Percentiles rank a stretch among this genome's conserved stretches.
These are phyloP conservation scores for Terfezia claveryi DNA, from an alignment of 495 filamentous ascomycete species.

Conservation along the genomic window DNA sequence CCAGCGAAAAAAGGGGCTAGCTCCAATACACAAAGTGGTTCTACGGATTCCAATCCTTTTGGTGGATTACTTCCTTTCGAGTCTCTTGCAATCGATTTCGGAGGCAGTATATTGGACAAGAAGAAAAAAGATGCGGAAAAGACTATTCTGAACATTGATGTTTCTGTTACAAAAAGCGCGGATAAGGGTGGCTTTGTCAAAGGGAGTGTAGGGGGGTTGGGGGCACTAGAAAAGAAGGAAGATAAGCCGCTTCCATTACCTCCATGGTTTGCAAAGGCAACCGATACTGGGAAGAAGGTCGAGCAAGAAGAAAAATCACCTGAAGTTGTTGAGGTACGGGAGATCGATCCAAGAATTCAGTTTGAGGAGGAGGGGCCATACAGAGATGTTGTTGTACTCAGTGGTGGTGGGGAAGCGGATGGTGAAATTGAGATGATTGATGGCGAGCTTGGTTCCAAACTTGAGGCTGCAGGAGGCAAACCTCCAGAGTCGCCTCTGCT, in stretches of 20 bases:
- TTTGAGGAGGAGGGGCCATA: constrained; percentile 19
- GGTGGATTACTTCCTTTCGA: constrained; percentile 78
- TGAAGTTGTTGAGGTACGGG: constrained; percentile 1
- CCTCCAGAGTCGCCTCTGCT: background rate
- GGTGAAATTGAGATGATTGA: constrained; percentile 34
- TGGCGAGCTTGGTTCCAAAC: constrained; percentile 10
- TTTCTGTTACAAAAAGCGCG: background rate
- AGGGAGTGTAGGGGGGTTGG: background rate
- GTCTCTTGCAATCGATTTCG: constrained; percentile 44
- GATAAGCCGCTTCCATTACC: constrained; percentile 44
- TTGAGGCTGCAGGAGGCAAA: background rate
- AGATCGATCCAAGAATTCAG: background rate
- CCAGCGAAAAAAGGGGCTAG: too few relatives aligned
- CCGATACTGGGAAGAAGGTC: constrained; percentile 32
- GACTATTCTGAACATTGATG: background rate
- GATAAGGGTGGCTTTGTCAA: background rate
- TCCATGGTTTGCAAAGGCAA: constrained; percentile 54
- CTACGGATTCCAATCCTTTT: constrained; percentile 27
- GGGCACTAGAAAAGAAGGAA: constrained; percentile 26
- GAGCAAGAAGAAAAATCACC: constrained; percentile 14
- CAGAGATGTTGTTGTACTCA: constrained; percentile 27
- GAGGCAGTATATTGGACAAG: constrained; percentile 13
- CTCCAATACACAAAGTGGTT: too few relatives aligned
- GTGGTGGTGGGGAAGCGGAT: constrained; percentile 19
- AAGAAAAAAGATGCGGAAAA: constrained; percentile 11